Evolutionary conservation across 805 yeast genomes (phyloP).

Genomic region (Yarrowia divulgata): DNA sequence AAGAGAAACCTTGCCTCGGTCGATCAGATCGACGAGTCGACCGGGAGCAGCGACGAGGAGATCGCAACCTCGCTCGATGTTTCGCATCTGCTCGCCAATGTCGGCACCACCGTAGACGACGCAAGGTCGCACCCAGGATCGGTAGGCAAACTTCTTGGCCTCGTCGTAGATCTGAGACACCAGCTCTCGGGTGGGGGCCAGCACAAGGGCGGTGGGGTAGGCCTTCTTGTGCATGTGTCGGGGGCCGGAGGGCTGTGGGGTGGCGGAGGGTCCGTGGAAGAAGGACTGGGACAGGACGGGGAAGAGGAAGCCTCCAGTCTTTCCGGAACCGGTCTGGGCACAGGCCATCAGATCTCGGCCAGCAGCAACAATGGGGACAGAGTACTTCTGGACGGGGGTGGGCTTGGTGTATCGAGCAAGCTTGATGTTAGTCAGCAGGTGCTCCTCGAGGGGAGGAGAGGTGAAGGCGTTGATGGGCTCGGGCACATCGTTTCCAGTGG

Average conservation of each 20-base stretch:
- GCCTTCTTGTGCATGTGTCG: conserved; percentile 66
- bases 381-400: conserved; percentile 95
- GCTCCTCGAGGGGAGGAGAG: conserved; percentile 86
- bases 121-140: conserved; percentile 97
- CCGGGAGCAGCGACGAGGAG: conserved; percentile 98
- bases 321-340: conserved; percentile 99
- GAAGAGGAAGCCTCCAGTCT: conserved; percentile 99
- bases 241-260: conserved; percentile 52
- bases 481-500: conserved; percentile 92
- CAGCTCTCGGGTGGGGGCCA: conserved; percentile 99
- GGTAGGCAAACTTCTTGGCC: conserved; percentile 92
- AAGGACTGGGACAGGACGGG: conserved; percentile 94
- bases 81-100: conserved; percentile 83
- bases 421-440: conserved; percentile 84
- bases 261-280: conserved; percentile 81
- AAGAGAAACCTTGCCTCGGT: conserved; percentile 92
- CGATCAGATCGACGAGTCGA: conserved; percentile 93
- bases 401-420: conserved; percentile 93
- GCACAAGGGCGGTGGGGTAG: conserved; percentile 89
- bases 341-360: conserved; percentile 96
- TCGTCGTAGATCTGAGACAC: conserved; percentile 97
- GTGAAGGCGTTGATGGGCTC: conserved; percentile 89
- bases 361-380: conserved; percentile 86
- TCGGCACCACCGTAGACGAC: conserved; percentile 99
- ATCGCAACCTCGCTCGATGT: conserved; percentile 93